Evolutionary conservation across 164 flowering plant species (phyloP), one percentile per base, ranked within the genome.

Genomic region (Dillenia turbinata): DNA sequence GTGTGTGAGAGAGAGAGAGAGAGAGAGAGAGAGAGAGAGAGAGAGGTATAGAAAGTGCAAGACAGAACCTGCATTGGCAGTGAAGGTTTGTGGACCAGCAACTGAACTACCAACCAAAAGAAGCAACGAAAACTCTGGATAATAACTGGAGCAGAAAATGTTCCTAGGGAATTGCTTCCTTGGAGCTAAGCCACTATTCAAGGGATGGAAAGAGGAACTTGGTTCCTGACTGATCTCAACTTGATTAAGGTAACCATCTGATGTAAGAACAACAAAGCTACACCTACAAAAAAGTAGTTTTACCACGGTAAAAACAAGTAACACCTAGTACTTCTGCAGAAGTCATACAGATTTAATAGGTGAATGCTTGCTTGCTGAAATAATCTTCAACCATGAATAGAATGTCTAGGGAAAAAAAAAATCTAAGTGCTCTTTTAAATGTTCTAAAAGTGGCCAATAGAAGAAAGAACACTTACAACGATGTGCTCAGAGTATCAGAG

Each of bases 201-300:
- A 77, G 17, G 71, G 10, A 79, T 66, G 24, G 81, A 70, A 68
- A 79, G 79, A 75, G 47, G 82, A 78, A 65, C 66, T 65, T 59
- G 81, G 83, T 60, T 83, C 86, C 66, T 75, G 82, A 63, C 85
- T 66, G 53, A 86, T 76, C 78, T 92, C 96, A 64, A 88, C 64
- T 52, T 67, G 72, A 68, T 83, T 85, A 75, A 92, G 71, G n/a
- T 63, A 68, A 24, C 99, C 97, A 80, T 92, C 97, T 68, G 94
- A 79, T 51, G 85, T 77, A 63, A 88, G 74, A 59, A 88, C 56
- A 67, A 55, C 74, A 75, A 91, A 89, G 78, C 72, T 69, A 73
- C 88, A 89, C 87, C 97, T 86, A 81, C 53, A 71, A 61, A 70
- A 59, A 49, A 52, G n/a, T 57, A 15, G 12, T 22, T 10, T 49